Percentiles rank a stretch among this genome's conserved stretches.
Evolutionary conservation across 1,139 yeast genomes (phyloP).

Genomic region (Pichia norvegensis): DNA sequence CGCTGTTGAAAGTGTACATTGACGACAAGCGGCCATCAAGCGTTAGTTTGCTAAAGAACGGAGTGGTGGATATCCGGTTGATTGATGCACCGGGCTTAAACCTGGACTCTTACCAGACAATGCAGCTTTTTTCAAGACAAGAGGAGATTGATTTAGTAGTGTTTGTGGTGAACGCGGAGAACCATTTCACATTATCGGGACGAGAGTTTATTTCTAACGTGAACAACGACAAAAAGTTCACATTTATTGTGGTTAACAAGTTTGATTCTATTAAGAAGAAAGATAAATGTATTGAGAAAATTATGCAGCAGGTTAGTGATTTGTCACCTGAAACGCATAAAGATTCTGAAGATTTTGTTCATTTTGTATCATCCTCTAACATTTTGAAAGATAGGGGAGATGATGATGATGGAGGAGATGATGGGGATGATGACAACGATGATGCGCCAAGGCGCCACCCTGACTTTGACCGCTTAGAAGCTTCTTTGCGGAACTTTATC

Average conservation of each 20-base stretch:
- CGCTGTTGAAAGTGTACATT: conserved; percentile 72
- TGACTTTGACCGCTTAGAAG: conserved; percentile 78
- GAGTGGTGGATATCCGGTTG: conserved; percentile 83
- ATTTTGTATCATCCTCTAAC: conserved; percentile 69
- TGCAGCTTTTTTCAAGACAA: conserved; percentile 91
- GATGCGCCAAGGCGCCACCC: conserved; percentile 38
- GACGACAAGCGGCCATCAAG: conserved; percentile 64
- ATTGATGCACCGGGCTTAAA: conserved; percentile 98
- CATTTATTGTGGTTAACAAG: conserved; percentile 88
- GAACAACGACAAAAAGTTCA: conserved; percentile 83
- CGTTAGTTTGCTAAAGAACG: conserved; percentile 73
- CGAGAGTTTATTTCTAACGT: conserved; percentile 89
- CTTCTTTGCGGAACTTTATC: conserved; percentile 76
- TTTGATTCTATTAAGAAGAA: conserved; percentile 81
- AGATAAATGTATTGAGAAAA: conserved; percentile 64
- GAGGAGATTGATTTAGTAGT: conserved; percentile 96
- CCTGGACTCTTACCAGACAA: conserved; percentile 87
- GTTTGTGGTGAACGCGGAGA: conserved; percentile 93
- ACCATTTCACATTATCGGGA: conserved; percentile 90
- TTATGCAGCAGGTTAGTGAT: conserved; percentile 78
- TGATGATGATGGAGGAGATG: conserved; percentile 21
- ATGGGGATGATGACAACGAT: conserved; percentile 22
- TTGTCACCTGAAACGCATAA: conserved; percentile 89
- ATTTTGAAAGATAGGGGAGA: conserved; percentile 30
- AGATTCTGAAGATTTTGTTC: conserved; percentile 84